Evolutionary conservation across 2,329 filamentous ascomycete genomes (phyloP).

Genomic region (Knufia fluminis): DNA sequence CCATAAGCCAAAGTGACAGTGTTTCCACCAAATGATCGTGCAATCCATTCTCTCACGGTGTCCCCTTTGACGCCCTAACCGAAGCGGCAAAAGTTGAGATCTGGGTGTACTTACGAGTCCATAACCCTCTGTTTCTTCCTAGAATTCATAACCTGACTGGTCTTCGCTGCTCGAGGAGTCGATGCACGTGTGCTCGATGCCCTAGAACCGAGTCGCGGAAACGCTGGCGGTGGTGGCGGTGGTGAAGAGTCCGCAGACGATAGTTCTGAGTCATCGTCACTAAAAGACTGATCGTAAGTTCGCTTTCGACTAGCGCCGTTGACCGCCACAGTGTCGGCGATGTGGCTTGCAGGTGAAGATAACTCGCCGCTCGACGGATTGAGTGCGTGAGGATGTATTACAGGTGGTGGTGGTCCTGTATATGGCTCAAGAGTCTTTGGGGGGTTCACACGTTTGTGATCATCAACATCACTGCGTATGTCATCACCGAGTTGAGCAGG

Average conservation of each 20-base stretch:
- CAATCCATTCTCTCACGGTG: too few relatives aligned
- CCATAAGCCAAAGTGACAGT: neutral
- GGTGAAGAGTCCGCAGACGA: constrained; percentile 22
- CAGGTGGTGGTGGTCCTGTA: constrained; percentile 14
- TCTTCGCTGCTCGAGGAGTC: constrained; percentile 31
- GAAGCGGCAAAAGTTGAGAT: too few relatives aligned
- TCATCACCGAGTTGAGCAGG: constrained; percentile 15
- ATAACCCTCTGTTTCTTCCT: constrained; percentile 57
- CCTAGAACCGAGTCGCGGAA: constrained; percentile 45
- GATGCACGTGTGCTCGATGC: constrained; percentile 12
- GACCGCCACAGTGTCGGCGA: constrained; percentile 32
- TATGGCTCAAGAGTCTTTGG: constrained; percentile 3
- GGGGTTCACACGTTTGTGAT: constrained; percentile 1
- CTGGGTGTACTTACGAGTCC: constrained; percentile 46
- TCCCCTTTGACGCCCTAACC: too few relatives aligned
- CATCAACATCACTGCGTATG: constrained; percentile 13
- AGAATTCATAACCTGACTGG: neutral
- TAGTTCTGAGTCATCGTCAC: constrained; percentile 22
- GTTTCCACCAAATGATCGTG: too few relatives aligned
- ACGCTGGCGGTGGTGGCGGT: constrained; percentile 32
- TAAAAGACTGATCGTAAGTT: constrained; percentile 20
- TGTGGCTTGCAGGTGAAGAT: constrained; percentile 26
- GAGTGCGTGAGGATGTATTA: constrained; percentile 20
- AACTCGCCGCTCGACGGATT: constrained; percentile 24
- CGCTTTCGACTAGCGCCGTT: constrained; percentile 23